A percentile compares a stretch with the other conserved stretches of the same genome.
Evolutionary conservation across 345 rosid genomes (phyloP).

Genomic region (Melaleuca alternifolia): DNA sequence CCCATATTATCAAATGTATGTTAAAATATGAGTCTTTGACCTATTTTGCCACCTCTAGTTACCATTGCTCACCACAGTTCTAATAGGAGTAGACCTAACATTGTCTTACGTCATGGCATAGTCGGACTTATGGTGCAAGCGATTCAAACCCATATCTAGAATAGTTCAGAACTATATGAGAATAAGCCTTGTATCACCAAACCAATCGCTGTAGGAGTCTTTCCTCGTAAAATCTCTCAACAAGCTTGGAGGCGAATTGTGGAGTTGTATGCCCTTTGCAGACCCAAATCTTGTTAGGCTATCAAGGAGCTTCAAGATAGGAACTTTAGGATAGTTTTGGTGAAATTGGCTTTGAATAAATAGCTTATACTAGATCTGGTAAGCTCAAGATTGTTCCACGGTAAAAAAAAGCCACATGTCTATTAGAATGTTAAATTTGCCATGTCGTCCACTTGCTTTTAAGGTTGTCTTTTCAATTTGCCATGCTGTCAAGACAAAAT

Average conservation of each 20-base stretch:
- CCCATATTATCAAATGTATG: too few relatives aligned
- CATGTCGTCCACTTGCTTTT: not conserved
- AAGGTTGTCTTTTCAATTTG: rapidly evolving
- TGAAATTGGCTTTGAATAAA: not conserved
- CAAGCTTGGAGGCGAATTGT: not conserved
- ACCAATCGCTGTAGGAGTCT: not conserved
- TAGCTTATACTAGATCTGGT: not conserved
- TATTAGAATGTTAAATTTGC: rapidly evolving
- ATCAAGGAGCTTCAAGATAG: not conserved
- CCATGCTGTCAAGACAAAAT: rapidly evolving
- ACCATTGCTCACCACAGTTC: not conserved
- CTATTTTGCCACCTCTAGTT: too few relatives aligned
- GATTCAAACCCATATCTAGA: rapidly evolving
- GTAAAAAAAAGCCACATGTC: too few relatives aligned
- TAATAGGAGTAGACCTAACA: not conserved
- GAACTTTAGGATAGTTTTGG: not conserved
- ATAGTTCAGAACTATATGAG: not conserved
- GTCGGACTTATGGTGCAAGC: rapidly evolving
- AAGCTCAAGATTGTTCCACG: not conserved
- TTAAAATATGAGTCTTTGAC: too few relatives aligned
- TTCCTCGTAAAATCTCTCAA: not conserved
- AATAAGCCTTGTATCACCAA: not conserved
- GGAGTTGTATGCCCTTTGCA: not conserved
- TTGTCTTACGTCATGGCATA: rapidly evolving
- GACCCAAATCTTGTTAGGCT: not conserved